Base-by-base conservation (phyloP, 2,329 filamentous ascomycete species). In the Talaromyces albobiverticillius region DNA sequence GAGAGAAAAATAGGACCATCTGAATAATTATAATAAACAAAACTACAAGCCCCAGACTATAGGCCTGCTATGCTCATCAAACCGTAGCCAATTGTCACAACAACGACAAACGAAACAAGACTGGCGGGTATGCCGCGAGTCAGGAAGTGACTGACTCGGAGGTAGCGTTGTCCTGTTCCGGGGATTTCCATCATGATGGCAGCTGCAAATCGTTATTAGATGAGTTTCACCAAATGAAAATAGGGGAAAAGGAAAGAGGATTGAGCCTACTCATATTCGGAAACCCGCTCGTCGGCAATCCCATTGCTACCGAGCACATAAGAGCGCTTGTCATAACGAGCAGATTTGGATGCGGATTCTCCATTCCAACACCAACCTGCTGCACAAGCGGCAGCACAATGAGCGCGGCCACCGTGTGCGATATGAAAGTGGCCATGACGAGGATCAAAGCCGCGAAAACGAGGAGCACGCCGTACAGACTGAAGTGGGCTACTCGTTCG, bases 181-280 rank as follows among this genome's bases (percentile, higher is more conserved):
- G 89, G 83, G 64, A 99, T 93, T 74, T 99, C 94, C 80, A 97
- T 97, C 94, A 99, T 97, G 65, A 99, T 97, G 3, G 94, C 94
- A 66, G 94, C 90, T 95, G 60, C 34, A 40, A 42, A 51, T 23
- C 41, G 13, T 49, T 46, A 50, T 32, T 31, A 13, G 20, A 32
- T 16, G 26, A 54, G 29, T 25, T n/a, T 18, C 14, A n/a, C 29
- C 16, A 20, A 41, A 9, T 60, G 56, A 60, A 57, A 54, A 48
- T 3, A 20, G 26, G 16, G 8, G 6, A 22, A 8, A 50, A 31
- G 55, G 20, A 34, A 36, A 10, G 54, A 40, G 38, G 16, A 42
- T n/a, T n/a, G 25, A 43, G 88, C 91, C 81, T 83, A 96, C 92
- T 99, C 94, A 99, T 99, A 64, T 99, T 99, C 1, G 94, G 94